Base-by-base conservation (phyloP, 345 rosid species). In the Eucalyptus rudis region DNA sequence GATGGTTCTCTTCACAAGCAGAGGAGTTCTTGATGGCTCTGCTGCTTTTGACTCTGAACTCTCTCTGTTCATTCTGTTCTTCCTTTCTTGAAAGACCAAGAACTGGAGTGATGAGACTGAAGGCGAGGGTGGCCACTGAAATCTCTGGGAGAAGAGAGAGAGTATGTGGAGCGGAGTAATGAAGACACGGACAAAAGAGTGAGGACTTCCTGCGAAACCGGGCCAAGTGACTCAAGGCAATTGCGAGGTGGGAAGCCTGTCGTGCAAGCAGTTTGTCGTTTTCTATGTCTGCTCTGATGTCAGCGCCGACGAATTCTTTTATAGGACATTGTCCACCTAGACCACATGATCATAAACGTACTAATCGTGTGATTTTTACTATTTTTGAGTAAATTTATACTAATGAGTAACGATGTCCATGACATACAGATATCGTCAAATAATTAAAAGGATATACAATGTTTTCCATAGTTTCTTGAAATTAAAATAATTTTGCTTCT, bases 1-100 rank as follows among this genome's bases (percentile, higher is more conserved):
- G 68, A 68, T n/a, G n/a, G 50, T 89, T 81, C 68, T 90, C 83
- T 89, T 87, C 83, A 54, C 88, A 44, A 93, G 90, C 86, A 93
- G 76, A 84, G 92, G 89, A 87, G 47, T 15, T 68, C 87, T 89
- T 71, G 90, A 85, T 27, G 59, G 24, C 45, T 86, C 87, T 87
- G 49, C 91, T 85, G 87, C 92, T 25, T 68, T 90, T 43, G 84
- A 76, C 24, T 20, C 84, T 76, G 84, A 3, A 11, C 27, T 76
- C 84, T 85, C 10, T 36, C 88, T 90, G 86, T 89, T 15, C 33
- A 66, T 88, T 81, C 64, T 33, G 40, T 86, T 86, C 45, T 56
- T 50, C 49, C 19, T 86, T 86, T 85, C 68, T 54, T 66, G 40
- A 86, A 11, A 10, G 7, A 33, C 89, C 86, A 62, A 87, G 86